Evolutionary conservation across 1,139 yeast species (phyloP).

Genomic region (Scheffersomyces titani): DNA sequence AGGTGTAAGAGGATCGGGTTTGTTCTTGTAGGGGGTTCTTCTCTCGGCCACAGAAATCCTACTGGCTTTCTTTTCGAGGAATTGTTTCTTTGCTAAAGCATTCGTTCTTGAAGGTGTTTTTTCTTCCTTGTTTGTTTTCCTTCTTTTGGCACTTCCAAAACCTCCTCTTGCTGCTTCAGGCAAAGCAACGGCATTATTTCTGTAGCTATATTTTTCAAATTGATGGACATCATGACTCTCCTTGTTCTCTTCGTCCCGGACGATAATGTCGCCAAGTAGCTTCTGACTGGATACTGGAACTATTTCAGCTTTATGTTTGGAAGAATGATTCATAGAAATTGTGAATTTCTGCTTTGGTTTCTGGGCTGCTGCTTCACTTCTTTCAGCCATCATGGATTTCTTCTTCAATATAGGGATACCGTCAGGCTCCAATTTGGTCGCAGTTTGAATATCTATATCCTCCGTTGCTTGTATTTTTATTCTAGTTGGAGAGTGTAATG

Average conservation of each 20-base stretch:
- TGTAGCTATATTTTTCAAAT: background rate
- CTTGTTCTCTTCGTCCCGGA: background rate
- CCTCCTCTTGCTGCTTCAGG: constrained; percentile 39
- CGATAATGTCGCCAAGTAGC: background rate
- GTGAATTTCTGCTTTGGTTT: constrained; percentile 32
- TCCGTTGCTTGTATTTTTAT: constrained; percentile 6
- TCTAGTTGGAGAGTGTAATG: constrained; percentile 15
- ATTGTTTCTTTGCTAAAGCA: constrained; percentile 3
- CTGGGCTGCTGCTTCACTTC: constrained; percentile 29
- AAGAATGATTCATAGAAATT: constrained; percentile 27
- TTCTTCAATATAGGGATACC: constrained; percentile 27
- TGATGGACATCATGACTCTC: background rate
- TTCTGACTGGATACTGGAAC: background rate
- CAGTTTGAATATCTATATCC: constrained; percentile 12
- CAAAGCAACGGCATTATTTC: constrained; percentile 30
- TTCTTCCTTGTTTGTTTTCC: constrained; percentile 6
- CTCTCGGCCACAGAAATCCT: constrained; percentile 9
- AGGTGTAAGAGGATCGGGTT: constrained; percentile 10
- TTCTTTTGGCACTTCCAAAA: constrained; percentile 6
- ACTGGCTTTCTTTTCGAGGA: constrained; percentile 10
- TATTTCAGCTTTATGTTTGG: constrained; percentile 1
- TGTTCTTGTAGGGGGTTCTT: constrained; percentile 4
- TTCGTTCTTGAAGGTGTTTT: constrained; percentile 8
- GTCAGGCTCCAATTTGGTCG: constrained; percentile 15
- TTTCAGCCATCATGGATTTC: constrained; percentile 33